A percentile compares a stretch with the other conserved stretches of the same genome.
phyloP scores from a whole-genome alignment of 2,329 filamentous ascomycete species.

The Pseudogymnoascus sp. region DNA sequence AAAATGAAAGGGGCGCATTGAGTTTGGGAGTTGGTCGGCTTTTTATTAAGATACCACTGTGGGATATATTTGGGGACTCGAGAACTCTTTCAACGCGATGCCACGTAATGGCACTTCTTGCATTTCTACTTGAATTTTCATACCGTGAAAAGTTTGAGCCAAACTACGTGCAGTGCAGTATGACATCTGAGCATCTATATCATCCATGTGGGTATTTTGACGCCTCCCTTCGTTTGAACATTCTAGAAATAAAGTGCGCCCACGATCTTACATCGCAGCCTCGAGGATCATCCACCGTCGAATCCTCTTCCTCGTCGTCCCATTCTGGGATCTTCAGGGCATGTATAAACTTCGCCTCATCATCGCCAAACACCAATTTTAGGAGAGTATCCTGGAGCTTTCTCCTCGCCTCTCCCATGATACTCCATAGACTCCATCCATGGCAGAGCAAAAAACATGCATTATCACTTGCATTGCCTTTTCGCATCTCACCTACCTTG shows the following conservation, averaged over 20 bases:
- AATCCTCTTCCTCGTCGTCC: no score
- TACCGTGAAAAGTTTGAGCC: neutral
- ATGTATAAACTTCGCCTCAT: no score
- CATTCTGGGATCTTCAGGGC: no score
- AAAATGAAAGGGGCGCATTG: neutral
- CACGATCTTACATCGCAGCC: no score
- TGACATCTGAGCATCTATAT: neutral
- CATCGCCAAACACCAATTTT: no score
- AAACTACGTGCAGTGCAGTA: neutral
- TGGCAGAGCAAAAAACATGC: no score
- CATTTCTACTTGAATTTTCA: neutral
- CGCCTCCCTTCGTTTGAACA: neutral
- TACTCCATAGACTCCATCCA: no score
- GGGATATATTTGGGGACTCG: neutral
- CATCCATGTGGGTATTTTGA: neutral
- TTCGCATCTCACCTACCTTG: no score
- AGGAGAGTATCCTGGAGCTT: no score
- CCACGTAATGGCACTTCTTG: neutral
- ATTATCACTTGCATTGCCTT: no score
- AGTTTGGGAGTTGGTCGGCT: neutral
- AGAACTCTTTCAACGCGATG: neutral
- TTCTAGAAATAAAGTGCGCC: neutral
- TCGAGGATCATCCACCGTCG: no score
- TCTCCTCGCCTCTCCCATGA: no score
- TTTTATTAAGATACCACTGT: neutral